These are phyloP conservation scores for Croton setiger DNA, from an alignment of 441 rosid species.

Conservation along the genomic window DNA sequence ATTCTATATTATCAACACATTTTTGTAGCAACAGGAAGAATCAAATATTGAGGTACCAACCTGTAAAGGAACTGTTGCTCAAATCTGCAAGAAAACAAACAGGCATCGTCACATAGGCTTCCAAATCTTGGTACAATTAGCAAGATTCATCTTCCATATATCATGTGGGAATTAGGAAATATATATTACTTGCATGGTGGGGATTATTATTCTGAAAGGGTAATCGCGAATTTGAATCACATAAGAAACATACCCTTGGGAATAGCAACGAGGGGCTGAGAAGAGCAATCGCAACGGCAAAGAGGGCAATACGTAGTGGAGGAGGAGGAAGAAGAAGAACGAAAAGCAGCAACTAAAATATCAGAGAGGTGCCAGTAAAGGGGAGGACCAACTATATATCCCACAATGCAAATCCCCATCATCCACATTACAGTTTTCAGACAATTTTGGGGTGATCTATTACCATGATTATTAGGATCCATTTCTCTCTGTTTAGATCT, in stretches of 20 bases:
- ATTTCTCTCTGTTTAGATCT: neutral
- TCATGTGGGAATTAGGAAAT: no score
- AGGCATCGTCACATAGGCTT: conserved; percentile 17
- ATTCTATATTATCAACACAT: no score
- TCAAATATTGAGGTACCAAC: conserved; percentile 30
- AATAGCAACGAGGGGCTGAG: conserved; percentile 52
- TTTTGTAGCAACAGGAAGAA: no score
- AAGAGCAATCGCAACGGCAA: conserved; percentile 74
- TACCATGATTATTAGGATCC: neutral
- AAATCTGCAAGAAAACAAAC: conserved; percentile 44
- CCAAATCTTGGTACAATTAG: neutral
- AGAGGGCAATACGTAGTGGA: conserved; percentile 36
- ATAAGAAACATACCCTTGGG: conserved; percentile 41
- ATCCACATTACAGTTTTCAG: conserved; percentile 42
- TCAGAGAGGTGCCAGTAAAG: conserved; percentile 81
- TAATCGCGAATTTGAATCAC: no score
- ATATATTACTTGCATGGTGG: no score
- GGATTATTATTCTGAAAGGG: no score
- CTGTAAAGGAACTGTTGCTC: conserved; percentile 54
- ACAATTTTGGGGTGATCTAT: conserved; percentile 28
- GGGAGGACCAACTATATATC: conserved; percentile 73
- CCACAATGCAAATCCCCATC: conserved; percentile 48
- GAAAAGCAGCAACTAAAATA: conserved; percentile 42
- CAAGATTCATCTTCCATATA: no score
- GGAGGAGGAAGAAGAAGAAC: conserved; percentile 12